Evolutionary conservation across 768 basidiomycete species (phyloP), one percentile per base, ranked within the genome.

Genomic region (Artomyces pyxidatus): DNA sequence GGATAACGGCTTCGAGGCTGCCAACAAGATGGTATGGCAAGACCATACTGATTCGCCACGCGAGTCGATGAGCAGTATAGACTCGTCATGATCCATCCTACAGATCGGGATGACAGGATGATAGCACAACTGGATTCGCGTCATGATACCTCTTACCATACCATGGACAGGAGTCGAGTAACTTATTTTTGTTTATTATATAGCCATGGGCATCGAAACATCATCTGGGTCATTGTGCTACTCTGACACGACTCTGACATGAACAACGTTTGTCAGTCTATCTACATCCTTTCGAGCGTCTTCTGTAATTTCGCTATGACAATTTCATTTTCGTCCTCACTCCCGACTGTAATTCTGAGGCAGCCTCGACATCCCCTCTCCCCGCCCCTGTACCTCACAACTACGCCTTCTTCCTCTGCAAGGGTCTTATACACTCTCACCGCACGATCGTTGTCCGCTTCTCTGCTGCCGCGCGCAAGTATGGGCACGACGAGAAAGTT

Each of bases 401-500:
- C 96, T 0, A 99, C 83, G 0, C 85, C 88, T 53, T 79, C 75
- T 47, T 81, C 73, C 63, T 94, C 92, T 4, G 96, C 96, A 50
- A 98, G 72, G 9, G 75, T 68, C 61, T 80, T 84, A 67, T 98
- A 98, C 22, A 92, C 72, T 45, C 61, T 65, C 42, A 70, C 66
- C 0, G 90, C 79, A 14, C 86, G 74, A 19, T 45, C 62, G 52
- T 78, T 89, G 63, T 88, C 83, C 0, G 78, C 74, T 4, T 64
- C 67, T 25, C 52, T 58, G 6, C 67, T 63, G 12, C 65, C 66
- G 25, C 66, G 69, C 37, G 73, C 73, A 9, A 90, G 68, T 21
- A 98, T 72, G 11, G 88, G 89, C 0, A 90, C 75, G 59, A 98
- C 41, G 28, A 98, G 62, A 60, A 99, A 99, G 64, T 99, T 99